Evolutionary conservation across 2,329 filamentous ascomycete genomes (phyloP).

Genomic region (Colletotrichum cordylinicola): DNA sequence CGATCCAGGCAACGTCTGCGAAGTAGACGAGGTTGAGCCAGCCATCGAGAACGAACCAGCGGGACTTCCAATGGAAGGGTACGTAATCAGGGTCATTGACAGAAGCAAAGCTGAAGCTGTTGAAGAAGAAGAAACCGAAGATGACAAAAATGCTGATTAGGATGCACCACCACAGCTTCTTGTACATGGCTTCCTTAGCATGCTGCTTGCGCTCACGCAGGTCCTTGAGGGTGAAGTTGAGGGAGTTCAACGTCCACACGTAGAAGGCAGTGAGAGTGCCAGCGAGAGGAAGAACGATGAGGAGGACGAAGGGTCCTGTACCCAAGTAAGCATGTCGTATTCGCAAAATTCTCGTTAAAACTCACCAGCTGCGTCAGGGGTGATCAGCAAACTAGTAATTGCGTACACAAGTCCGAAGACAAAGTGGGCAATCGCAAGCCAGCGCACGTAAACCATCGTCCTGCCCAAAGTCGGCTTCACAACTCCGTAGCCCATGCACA

Average conservation of each 20-base stretch:
- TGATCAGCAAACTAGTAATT: slow-evolving; percentile 85
- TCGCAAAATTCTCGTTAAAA: background rate
- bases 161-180: slow-evolving; percentile 98
- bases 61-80: slow-evolving; percentile 94
- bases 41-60: slow-evolving; percentile 97
- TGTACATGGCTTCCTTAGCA: slow-evolving; percentile 95
- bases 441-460: slow-evolving; percentile 93
- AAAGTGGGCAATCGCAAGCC: slow-evolving; percentile 91
- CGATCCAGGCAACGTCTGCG: slow-evolving; percentile 89
- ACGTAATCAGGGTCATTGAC: slow-evolving; percentile 87
- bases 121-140: slow-evolving; percentile 98
- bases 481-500: slow-evolving; percentile 99
- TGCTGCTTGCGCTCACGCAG: slow-evolving; percentile 93
- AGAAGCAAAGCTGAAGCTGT: slow-evolving; percentile 93
- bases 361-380: slow-evolving; percentile 81
- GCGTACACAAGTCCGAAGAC: slow-evolving; percentile 94
- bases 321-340: background rate
- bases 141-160: slow-evolving; percentile 91
- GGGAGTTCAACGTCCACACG: slow-evolving; percentile 96
- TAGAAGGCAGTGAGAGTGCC: slow-evolving; percentile 96
- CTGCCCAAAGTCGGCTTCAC: slow-evolving; percentile 92
- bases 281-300: slow-evolving; percentile 91
- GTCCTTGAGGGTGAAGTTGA: slow-evolving; percentile 95
- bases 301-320: slow-evolving; percentile 81
- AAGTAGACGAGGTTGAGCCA: slow-evolving; percentile 98